Evolutionary conservation across 352 stramenopile species (phyloP), one percentile per base, ranked within the genome.

Genomic region (Phytophthora gonapodyides): DNA sequence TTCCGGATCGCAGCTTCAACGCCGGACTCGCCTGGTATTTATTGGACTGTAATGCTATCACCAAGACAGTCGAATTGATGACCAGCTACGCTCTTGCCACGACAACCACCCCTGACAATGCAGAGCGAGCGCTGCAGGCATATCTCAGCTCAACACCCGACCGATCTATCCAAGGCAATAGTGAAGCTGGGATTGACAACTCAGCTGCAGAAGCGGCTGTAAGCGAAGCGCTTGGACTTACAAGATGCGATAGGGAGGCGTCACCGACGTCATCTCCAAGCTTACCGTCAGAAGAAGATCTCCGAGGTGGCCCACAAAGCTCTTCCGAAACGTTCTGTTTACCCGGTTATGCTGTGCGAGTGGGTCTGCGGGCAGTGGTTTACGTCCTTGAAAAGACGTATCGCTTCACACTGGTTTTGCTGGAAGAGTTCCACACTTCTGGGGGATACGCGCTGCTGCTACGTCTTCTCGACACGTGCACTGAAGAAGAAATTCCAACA

Each of bases 11-110:
- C 38, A 89, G 82, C 41, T 88, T 94, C 53, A 94, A 81, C 45
- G 77, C 84, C 7, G 82, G 69, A 3, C 55, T 91, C 0, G 78
- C 88, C 7, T 94, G 82, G 84, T 92, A 94, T 45, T 61, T 94
- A 15, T 73, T 91, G 43, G 84, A 92, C 44, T 88, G 78, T 48
- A 75, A 74, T 47, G 57, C 73, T 7, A 56, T 94, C 21, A 62
- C 68, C 6, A 77, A 73, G 37, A 78, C 71, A 7, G 63, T 94
- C 21, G 61, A 69, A 3, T 56, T 78, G 24, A 82, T 94, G 48
- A 47, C 61, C 0, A 71, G 58, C 12, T 80, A 87, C 21, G 47
- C 56, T 2, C 31, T 73, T 12, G 75, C 82, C 10, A 75, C 50
- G 19, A 50, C 34, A 7, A 80, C 68, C 19, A 82, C 71, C 0